A percentile compares a stretch with the other conserved stretches of the same genome.
Evolutionary conservation across 768 basidiomycete species (phyloP).

Genomic region (Clathrus columnatus): DNA sequence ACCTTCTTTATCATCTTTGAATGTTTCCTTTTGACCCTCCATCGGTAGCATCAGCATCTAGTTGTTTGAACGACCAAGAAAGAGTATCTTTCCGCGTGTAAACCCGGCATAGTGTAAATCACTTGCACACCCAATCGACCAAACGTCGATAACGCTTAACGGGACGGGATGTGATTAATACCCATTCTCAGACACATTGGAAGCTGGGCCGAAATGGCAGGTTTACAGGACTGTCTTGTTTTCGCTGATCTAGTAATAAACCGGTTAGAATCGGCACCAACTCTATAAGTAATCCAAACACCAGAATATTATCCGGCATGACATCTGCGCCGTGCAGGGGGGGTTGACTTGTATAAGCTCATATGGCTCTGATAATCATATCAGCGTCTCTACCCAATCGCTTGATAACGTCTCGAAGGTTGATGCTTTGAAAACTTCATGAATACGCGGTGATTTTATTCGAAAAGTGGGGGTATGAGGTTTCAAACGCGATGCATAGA

Average conservation of each 20-base stretch:
- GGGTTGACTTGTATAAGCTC: constrained; percentile 96
- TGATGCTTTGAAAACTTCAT: constrained; percentile 57
- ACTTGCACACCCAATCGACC: constrained; percentile 97
- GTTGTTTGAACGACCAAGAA: constrained; percentile 94
- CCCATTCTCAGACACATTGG: constrained; percentile 89
- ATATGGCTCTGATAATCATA: constrained; percentile 91
- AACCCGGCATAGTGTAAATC: constrained; percentile 92
- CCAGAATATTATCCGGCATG: constrained; percentile 96
- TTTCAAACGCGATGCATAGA: constrained; percentile 92
- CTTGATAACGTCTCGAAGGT: constrained; percentile 94
- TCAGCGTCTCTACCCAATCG: constrained; percentile 98
- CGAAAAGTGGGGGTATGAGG: constrained; percentile 16
- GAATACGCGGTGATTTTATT: neutral
- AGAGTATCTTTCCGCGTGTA: constrained; percentile 96
- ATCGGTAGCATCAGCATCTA: constrained; percentile 98
- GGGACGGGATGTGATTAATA: constrained; percentile 97
- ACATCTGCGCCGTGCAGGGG: constrained; percentile 99
- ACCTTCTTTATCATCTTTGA: constrained; percentile 91
- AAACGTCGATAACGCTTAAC: constrained; percentile 92
- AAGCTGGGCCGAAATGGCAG: constrained; percentile 95
- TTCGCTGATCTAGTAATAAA: constrained; percentile 69
- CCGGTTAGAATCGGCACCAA: neutral
- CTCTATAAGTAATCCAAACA: constrained; percentile 30
- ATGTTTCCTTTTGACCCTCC: constrained; percentile 91
- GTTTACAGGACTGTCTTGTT: constrained; percentile 88